Percentiles rank a stretch among this genome's conserved stretches.
phyloP scores from a whole-genome alignment of 1,139 yeast genomes.

The Hyphopichia burtonii region DNA sequence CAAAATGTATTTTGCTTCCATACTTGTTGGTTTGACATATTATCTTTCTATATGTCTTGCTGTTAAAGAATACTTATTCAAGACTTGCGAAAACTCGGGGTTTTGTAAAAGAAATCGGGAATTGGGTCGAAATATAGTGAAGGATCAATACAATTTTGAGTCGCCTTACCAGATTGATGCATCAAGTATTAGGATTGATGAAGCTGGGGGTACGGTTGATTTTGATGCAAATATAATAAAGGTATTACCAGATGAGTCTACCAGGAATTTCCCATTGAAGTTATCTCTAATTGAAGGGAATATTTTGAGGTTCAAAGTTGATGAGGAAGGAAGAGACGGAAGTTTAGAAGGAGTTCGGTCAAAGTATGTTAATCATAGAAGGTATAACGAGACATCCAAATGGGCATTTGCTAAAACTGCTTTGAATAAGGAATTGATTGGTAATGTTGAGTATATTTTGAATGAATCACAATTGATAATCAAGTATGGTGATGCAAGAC shows the following conservation, averaged over 20 bases:
- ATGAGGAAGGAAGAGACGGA: constrained; percentile 49
- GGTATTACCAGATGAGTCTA: constrained; percentile 20
- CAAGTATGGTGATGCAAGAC: constrained; percentile 39
- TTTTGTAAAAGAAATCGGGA: constrained; percentile 82
- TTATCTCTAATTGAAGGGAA: constrained; percentile 54
- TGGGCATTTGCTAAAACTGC: constrained; percentile 52
- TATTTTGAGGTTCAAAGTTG: constrained; percentile 58
- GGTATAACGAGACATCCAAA: constrained; percentile 60
- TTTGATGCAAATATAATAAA: constrained; percentile 51
- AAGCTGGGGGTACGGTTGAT: constrained; percentile 9
- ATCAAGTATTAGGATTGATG: constrained; percentile 28
- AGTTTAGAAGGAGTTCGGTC: constrained; percentile 8
- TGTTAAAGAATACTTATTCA: constrained; percentile 72
- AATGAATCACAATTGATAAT: constrained; percentile 23
- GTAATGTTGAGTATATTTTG: constrained; percentile 2
- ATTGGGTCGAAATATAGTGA: constrained; percentile 49
- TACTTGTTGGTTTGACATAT: not conserved
- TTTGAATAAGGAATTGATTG: constrained; percentile 6
- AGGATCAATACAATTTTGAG: constrained; percentile 19
- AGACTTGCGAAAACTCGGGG: constrained; percentile 78
- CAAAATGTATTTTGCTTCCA: not conserved
- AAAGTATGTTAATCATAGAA: constrained; percentile 28
- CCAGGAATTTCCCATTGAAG: constrained; percentile 51
- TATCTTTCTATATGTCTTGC: constrained; percentile 20
- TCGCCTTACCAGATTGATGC: constrained; percentile 58